Evolutionary conservation across 768 basidiomycete genomes (phyloP).

Genomic region (Russula dissimulans): DNA sequence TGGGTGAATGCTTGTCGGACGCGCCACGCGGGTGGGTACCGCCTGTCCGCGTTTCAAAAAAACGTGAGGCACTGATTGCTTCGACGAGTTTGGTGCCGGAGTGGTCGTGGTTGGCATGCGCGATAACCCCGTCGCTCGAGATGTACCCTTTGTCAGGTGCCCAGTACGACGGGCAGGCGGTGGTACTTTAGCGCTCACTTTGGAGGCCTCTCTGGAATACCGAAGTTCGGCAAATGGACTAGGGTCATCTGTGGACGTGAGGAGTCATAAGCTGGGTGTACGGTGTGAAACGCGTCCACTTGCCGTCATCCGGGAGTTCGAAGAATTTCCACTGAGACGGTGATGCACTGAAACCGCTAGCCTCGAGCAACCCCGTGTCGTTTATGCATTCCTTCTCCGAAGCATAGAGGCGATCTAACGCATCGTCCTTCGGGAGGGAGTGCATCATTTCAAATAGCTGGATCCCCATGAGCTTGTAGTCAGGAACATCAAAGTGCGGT

Average conservation of each 20-base stretch:
- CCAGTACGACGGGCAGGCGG: background rate
- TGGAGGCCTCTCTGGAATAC: background rate
- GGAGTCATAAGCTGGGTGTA: background rate
- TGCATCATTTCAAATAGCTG: slow-evolving; percentile 31
- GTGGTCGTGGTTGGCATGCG: background rate
- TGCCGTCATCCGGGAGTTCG: slow-evolving; percentile 10
- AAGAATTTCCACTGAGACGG: slow-evolving; percentile 11
- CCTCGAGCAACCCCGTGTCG: slow-evolving; percentile 8
- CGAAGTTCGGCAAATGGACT: background rate
- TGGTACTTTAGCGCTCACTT: background rate
- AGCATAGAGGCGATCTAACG: slow-evolving; percentile 22
- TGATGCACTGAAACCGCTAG: slow-evolving; percentile 6
- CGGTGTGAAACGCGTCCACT: background rate
- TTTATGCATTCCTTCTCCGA: slow-evolving; percentile 10
- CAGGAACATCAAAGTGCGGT: slow-evolving; percentile 41
- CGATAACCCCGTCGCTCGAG: background rate
- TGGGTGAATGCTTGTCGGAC: background rate
- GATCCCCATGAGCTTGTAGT: slow-evolving; percentile 36
- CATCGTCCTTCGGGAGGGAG: slow-evolving; percentile 29
- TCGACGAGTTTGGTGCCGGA: background rate
- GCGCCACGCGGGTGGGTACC: background rate
- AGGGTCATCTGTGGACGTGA: background rate
- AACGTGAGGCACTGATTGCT: background rate
- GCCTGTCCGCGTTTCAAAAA: background rate
- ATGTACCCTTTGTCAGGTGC: background rate